Evolutionary conservation across 106 monocot species (phyloP).

Genomic region (Hemerocallis citrina): DNA sequence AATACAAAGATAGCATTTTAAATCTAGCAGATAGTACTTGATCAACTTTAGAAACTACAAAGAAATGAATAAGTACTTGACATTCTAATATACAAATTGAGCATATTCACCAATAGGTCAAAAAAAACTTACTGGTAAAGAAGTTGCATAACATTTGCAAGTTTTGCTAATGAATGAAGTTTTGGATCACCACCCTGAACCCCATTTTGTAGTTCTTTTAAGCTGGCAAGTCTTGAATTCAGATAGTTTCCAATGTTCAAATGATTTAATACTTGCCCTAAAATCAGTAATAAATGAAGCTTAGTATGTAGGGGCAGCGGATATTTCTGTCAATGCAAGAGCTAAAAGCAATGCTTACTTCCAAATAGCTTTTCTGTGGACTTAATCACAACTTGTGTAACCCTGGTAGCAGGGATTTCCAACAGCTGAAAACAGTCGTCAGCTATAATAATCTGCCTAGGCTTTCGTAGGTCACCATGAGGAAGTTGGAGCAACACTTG

Average conservation of each 20-base stretch:
- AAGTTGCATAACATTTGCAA: conserved; percentile 52
- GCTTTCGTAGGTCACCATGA: conserved; percentile 44
- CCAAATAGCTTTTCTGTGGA: conserved; percentile 84
- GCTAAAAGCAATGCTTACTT: conserved; percentile 51
- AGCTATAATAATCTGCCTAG: conserved; percentile 73
- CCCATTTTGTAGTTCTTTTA: conserved; percentile 47
- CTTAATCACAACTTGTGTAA: conserved; percentile 65
- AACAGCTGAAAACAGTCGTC: conserved; percentile 85
- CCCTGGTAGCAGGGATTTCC: conserved; percentile 33
- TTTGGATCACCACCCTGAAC: conserved; percentile 33
- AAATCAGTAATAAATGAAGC: too few relatives aligned
- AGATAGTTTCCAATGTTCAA: conserved; percentile 75
- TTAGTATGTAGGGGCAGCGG: too few relatives aligned
- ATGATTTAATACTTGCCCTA: conserved; percentile 75
- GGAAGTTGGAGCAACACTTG: conserved; percentile 77
- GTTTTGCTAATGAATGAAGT: conserved; percentile 40
- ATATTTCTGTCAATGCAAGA: neutral
- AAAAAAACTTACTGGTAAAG: conserved; percentile 48
- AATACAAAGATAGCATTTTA: too few relatives aligned
- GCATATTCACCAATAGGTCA: neutral
- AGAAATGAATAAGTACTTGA: neutral
- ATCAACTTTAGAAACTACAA: too few relatives aligned
- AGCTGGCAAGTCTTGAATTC: conserved; percentile 51
- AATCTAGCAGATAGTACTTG: too few relatives aligned
- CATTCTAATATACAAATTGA: too few relatives aligned